phyloP scores from a whole-genome alignment of 2,329 filamentous ascomycete genomes.

The Gaeumannomyces sp. region DNA sequence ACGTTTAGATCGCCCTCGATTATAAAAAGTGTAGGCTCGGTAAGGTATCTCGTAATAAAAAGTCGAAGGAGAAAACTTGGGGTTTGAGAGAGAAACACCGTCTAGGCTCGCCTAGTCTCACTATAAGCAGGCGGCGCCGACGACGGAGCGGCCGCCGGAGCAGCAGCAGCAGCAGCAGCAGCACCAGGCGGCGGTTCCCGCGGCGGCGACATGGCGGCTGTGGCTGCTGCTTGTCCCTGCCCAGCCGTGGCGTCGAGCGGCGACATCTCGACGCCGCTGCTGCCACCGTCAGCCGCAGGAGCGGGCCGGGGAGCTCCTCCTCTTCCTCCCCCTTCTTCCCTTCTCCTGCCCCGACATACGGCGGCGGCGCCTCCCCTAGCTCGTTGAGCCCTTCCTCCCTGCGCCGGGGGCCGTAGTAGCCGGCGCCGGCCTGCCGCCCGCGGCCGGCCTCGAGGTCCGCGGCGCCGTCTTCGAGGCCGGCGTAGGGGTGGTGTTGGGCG shows the following conservation, averaged over 20 bases:
- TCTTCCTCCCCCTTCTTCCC: background rate
- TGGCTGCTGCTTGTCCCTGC: no score
- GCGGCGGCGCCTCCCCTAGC: constrained; percentile 22
- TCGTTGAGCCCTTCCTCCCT: constrained; percentile 21
- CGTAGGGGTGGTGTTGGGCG: background rate
- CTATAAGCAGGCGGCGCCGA: background rate
- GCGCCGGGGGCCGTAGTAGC: constrained; percentile 3
- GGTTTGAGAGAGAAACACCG: background rate
- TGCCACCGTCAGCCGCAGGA: background rate
- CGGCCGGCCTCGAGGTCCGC: constrained; percentile 3
- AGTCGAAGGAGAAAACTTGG: background rate
- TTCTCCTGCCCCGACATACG: constrained; percentile 14
- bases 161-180: background rate
- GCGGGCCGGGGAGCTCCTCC: no score
- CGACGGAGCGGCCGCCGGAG: no score
- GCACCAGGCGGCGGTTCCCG: background rate
- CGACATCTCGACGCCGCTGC: constrained; percentile 2
- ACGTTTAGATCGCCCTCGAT: background rate
- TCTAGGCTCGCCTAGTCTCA: background rate
- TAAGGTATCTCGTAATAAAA: background rate
- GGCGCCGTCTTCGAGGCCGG: background rate
- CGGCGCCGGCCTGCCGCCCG: constrained; percentile 14
- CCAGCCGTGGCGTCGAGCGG: no score
- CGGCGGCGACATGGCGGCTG: no score
- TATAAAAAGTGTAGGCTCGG: background rate